Conservation (phyloP, 805 yeast genomes). For the Schwanniomyces yamadae region DNA sequence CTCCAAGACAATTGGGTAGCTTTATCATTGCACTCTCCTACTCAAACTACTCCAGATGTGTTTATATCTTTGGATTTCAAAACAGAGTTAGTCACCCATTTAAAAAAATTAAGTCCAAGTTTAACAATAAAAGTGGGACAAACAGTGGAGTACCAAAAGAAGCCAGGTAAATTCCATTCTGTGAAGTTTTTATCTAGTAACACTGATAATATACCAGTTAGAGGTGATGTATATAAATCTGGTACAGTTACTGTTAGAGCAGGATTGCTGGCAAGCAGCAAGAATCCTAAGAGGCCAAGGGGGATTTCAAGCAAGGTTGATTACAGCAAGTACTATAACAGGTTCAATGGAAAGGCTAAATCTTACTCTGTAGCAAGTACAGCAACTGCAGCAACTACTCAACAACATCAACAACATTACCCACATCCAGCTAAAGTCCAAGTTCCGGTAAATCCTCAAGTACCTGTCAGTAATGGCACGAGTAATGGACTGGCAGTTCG, state of each 20-base stretch:
- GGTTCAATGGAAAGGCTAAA: constrained; percentile 21
- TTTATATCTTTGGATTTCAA: constrained; percentile 80
- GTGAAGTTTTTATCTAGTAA: constrained; percentile 68
- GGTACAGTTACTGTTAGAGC: constrained; percentile 77
- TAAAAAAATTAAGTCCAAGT: constrained; percentile 59
- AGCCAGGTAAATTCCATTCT: constrained; percentile 78
- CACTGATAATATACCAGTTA: constrained; percentile 52
- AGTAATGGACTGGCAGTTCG: too few species aligned
- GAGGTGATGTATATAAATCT: constrained; percentile 81
- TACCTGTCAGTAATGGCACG: too few species aligned
- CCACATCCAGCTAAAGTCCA: constrained; percentile 20
- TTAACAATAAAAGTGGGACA: constrained; percentile 67
- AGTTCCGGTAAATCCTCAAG: neutral
- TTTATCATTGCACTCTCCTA: constrained; percentile 47
- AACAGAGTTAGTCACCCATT: constrained; percentile 80
- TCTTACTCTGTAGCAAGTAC: constrained; percentile 12
- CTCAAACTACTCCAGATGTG: constrained; percentile 66
- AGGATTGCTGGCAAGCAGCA: constrained; percentile 74
- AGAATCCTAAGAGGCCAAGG: constrained; percentile 74
- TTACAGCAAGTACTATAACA: constrained; percentile 41
- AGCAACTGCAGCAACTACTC: neutral
- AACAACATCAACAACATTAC: constrained; percentile 11
- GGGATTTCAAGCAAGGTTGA: constrained; percentile 42
- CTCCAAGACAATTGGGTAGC: constrained; percentile 94
- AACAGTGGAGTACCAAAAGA: constrained; percentile 80